phyloP scores from a whole-genome alignment of 2,329 filamentous ascomycete species.

The Chaetomiaceae sp. region DNA sequence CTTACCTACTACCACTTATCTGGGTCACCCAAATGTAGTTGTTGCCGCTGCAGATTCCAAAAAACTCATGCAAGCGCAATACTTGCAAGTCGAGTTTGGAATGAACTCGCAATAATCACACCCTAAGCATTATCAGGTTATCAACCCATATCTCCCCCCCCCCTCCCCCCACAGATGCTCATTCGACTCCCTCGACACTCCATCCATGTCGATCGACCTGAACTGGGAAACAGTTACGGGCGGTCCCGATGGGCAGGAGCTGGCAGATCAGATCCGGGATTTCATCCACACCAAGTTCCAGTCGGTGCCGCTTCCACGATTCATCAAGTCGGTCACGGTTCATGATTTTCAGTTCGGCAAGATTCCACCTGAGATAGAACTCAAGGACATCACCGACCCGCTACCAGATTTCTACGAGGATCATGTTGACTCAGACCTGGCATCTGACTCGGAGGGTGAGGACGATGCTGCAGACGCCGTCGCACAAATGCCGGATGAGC shows the following conservation, averaged over 20 bases:
- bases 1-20: too few species aligned
- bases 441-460: slow-evolving; percentile 48
- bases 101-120: too few species aligned
- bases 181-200: not conserved
- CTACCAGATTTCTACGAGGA: slow-evolving; percentile 95
- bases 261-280: slow-evolving; percentile 80
- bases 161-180: too few species aligned
- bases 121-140: too few species aligned
- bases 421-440: slow-evolving; percentile 59
- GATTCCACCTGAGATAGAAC: slow-evolving; percentile 76
- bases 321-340: slow-evolving; percentile 94
- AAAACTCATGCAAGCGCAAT: too few species aligned
- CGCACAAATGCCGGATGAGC: slow-evolving; percentile 33
- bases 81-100: too few species aligned
- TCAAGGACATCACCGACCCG: slow-evolving; percentile 96
- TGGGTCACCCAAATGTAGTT: too few species aligned
- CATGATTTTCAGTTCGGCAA: slow-evolving; percentile 91
- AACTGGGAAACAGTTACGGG: slow-evolving; percentile 92
- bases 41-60: too few species aligned
- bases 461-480: slow-evolving; percentile 34
- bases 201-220: slow-evolving; percentile 88
- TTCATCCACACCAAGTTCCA: slow-evolving; percentile 98
- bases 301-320: slow-evolving; percentile 81
- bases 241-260: slow-evolving; percentile 77
- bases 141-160: too few species aligned